Base-by-base conservation (phyloP, 768 basidiomycete species). In the Naganishia vishniacii region DNA sequence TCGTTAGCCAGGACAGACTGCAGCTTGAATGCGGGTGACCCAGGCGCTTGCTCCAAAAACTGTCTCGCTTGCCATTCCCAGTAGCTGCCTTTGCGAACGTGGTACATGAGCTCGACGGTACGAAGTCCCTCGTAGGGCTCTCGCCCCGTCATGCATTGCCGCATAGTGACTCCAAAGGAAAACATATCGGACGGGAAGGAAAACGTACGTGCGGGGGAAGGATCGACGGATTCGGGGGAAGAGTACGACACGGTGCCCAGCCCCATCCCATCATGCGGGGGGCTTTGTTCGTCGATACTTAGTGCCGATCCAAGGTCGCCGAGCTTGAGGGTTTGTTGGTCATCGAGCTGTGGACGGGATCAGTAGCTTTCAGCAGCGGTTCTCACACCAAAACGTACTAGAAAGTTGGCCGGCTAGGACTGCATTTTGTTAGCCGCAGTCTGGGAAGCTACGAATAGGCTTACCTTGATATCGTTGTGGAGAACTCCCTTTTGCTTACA, bases 391-490 rank as follows among this genome's bases (percentile, higher is more conserved):
- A 25, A 13, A 40, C 53, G 23, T 40, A 56, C 53, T 16, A 56
- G 53, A n/a, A 56, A 56, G 20, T 56, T 56, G 9, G 53, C 53
- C 1, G 53, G 53, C 53, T 56, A 25, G 3, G 11, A 31, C 3
- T 1, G n/a, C 2, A 18, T n/a, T n/a, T n/a, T 23, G 34, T 13
- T 20, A 56, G 20, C 20, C 47, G 7, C 23, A 32, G 26, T 31
- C n/a, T 8, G 7, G 15, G n/a, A 7, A 26, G 47, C 12, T 37
- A 37, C 51, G 34, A 2, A n/a, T 5, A 7, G 28, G 40, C 53
- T 26, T 20, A 78, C 78, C 68, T 81, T 81, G 68, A 81, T 67
- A 69, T 81, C 80, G 13, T 74, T 78, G 68, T 80, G 80, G 15
- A 80, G 62, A 32, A 81, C 73, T 2, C 75, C 75, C 42, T 75